These are phyloP conservation scores for Chimonanthus praecox DNA, from an alignment of 164 flowering plant genomes.

Conservation along the genomic window DNA sequence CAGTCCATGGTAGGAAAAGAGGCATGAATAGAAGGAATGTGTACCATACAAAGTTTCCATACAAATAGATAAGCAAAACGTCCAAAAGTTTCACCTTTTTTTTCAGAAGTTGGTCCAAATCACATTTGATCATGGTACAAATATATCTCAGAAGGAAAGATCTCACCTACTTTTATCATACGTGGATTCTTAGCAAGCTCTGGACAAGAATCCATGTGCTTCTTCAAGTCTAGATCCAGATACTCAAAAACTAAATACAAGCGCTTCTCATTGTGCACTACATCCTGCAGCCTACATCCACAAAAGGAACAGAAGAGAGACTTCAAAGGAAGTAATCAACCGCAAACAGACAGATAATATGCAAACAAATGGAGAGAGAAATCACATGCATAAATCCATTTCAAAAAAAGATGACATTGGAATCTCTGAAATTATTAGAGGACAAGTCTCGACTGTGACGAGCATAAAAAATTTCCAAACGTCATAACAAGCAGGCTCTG, in stretches of 20 bases:
- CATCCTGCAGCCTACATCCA: conserved; percentile 72
- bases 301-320: conserved; percentile 5
- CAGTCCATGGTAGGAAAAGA: neutral
- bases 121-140: neutral
- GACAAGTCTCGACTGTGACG: too few relatives aligned
- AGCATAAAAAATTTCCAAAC: too few relatives aligned
- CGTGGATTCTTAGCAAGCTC: conserved; percentile 75
- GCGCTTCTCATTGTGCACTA: conserved; percentile 91
- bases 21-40: neutral
- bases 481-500: too few relatives aligned
- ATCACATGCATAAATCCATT: too few relatives aligned
- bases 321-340: neutral
- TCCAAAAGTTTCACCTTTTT: neutral
- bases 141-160: conserved; percentile 15
- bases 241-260: conserved; percentile 91
- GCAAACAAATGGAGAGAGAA: too few relatives aligned
- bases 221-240: conserved; percentile 91
- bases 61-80: neutral
- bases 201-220: conserved; percentile 94
- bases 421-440: too few relatives aligned
- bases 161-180: conserved; percentile 62
- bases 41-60: neutral
- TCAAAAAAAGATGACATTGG: too few relatives aligned
- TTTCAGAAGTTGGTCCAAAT: neutral
- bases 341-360: too few relatives aligned